These are phyloP conservation scores for Capronia americana DNA, from an alignment of 2,329 filamentous ascomycete genomes.

Conservation along the genomic window DNA sequence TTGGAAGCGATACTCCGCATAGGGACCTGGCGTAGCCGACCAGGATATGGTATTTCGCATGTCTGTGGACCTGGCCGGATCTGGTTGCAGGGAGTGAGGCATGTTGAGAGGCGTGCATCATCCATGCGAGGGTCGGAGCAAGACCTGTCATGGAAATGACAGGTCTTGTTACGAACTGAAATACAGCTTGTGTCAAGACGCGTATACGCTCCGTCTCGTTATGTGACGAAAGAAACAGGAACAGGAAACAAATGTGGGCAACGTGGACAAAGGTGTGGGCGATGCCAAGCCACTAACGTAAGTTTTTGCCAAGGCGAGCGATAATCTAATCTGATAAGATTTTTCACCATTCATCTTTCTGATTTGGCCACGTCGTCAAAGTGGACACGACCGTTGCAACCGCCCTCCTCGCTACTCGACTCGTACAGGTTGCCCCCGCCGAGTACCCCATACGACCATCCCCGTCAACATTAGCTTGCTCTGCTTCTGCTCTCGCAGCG, in stretches of 20 bases:
- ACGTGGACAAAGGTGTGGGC: not conserved
- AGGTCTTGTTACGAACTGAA: not conserved
- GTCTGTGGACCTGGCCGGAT: not conserved
- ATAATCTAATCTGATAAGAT: not conserved
- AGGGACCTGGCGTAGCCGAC: not conserved
- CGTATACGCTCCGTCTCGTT: too few relatives aligned
- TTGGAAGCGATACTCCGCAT: not conserved
- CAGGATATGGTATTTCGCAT: not conserved
- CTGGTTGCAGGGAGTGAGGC: not conserved
- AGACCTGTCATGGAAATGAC: not conserved
- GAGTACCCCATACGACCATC: too few relatives aligned
- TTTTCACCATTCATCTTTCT: not conserved
- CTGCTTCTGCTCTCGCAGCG: not conserved
- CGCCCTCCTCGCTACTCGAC: not conserved
- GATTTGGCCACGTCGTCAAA: not conserved
- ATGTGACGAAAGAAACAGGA: not conserved
- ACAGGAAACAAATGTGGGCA: not conserved
- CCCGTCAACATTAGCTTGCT: not conserved
- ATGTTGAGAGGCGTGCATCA: not conserved
- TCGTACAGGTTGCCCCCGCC: not conserved
- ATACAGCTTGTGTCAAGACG: not conserved
- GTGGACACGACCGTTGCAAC: not conserved
- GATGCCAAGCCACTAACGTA: not conserved
- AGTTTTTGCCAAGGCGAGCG: too few relatives aligned
- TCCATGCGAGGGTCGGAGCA: not conserved